phyloP scores from a whole-genome alignment of 805 yeast species.

The Monosporozyma aquatica region DNA sequence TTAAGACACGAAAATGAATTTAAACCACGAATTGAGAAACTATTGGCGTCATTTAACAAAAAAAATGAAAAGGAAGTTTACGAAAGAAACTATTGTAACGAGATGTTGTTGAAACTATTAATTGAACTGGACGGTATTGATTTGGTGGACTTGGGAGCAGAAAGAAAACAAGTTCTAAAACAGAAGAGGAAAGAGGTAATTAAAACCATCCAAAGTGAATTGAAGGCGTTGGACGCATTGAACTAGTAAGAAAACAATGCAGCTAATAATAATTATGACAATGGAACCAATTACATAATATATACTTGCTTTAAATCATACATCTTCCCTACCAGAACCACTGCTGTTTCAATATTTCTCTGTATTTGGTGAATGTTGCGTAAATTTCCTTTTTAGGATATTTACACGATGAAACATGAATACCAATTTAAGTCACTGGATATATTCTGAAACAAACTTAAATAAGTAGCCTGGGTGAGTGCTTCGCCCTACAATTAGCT shows the following conservation, averaged over 20 bases:
- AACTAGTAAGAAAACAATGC: conserved; percentile 4
- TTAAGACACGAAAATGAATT: conserved; percentile 22
- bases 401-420: conserved; percentile 4
- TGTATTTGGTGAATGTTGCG: background rate
- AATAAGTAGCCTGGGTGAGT: background rate
- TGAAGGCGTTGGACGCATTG: conserved; percentile 43
- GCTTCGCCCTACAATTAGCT: too few species aligned
- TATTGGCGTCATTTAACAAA: conserved; percentile 17
- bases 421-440: background rate
- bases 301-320: background rate
- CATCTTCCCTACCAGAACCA: background rate
- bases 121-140: conserved; percentile 61
- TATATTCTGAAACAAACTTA: background rate
- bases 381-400: conserved; percentile 5
- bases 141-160: conserved; percentile 30
- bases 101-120: conserved; percentile 55
- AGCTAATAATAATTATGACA: too few species aligned
- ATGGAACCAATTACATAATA: background rate
- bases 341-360: background rate
- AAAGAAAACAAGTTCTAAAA: conserved; percentile 41
- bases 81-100: conserved; percentile 52
- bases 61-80: conserved; percentile 30
- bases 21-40: conserved; percentile 15
- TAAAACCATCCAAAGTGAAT: conserved; percentile 49
- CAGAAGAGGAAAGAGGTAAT: conserved; percentile 51